A percentile compares a stretch with the other conserved stretches of the same genome.
phyloP scores from a whole-genome alignment of 371 early-diverging fungal species.

The Syncephalastrum sp. region DNA sequence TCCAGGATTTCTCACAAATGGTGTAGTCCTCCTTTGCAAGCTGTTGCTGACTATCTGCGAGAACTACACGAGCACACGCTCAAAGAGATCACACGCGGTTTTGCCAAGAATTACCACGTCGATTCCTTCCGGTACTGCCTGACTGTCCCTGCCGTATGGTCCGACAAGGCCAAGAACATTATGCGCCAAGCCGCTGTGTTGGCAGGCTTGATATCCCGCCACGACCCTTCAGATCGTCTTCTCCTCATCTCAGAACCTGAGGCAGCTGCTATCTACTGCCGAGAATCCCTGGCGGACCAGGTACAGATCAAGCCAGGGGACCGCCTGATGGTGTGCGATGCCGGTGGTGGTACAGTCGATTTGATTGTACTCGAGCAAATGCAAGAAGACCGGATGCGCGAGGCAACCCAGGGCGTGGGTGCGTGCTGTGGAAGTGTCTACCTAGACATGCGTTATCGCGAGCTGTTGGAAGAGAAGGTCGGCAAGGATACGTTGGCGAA shows the following conservation, averaged over 20 bases:
- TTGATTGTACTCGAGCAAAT: slow-evolving; percentile 40
- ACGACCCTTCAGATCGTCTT: slow-evolving; percentile 53
- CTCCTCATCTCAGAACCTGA: slow-evolving; percentile 60
- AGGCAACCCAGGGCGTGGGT: slow-evolving; percentile 62
- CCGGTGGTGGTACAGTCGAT: slow-evolving; percentile 66
- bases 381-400: slow-evolving; percentile 38
- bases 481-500: slow-evolving; percentile 38
- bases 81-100: slow-evolving; percentile 38
- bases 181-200: slow-evolving; percentile 58
- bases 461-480: slow-evolving; percentile 40
- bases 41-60: slow-evolving; percentile 40
- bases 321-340: slow-evolving; percentile 62
- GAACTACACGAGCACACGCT: slow-evolving; percentile 39
- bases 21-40: slow-evolving; percentile 27
- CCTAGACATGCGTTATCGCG: slow-evolving; percentile 46
- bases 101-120: slow-evolving; percentile 44
- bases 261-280: slow-evolving; percentile 61
- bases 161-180: slow-evolving; percentile 49
- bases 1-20: neutral
- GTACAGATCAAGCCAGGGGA: slow-evolving; percentile 49
- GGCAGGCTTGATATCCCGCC: slow-evolving; percentile 44
- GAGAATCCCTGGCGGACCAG: slow-evolving; percentile 50
- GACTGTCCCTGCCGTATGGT: slow-evolving; percentile 54
- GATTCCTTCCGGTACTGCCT: slow-evolving; percentile 44
- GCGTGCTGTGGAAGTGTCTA: slow-evolving; percentile 60